A percentile compares a stretch with the other conserved stretches of the same genome.
Conservation (phyloP, 148 eudicot species). For the Fagopyrum tataricum region DNA sequence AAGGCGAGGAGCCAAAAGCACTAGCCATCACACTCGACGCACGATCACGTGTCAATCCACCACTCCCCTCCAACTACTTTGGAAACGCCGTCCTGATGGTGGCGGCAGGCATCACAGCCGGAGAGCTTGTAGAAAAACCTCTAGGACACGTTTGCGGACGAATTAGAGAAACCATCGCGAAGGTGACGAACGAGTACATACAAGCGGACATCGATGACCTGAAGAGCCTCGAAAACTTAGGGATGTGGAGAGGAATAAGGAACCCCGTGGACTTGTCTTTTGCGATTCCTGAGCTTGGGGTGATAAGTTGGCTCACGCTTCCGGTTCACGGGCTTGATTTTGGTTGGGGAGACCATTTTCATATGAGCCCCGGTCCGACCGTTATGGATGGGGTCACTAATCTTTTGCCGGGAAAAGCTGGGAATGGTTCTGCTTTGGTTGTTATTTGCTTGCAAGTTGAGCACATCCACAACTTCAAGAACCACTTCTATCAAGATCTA, state of each 20-base stretch:
- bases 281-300: not conserved
- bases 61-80: not conserved
- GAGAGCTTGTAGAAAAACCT: not conserved
- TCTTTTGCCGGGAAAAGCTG: slow-evolving; percentile 3
- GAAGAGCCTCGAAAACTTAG: not conserved
- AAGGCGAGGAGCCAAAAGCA: not conserved
- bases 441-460: not conserved
- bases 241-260: not conserved
- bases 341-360: slow-evolving; percentile 3
- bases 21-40: slow-evolving; percentile 5
- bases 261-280: not conserved
- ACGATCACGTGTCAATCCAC: not conserved
- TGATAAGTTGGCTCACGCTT: slow-evolving; percentile 8
- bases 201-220: not conserved
- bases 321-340: not conserved
- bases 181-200: not conserved
- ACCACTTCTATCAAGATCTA: not conserved
- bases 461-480: not conserved
- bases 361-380: not conserved
- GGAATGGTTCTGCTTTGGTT: not conserved
- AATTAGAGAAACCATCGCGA: not conserved
- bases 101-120: not conserved
- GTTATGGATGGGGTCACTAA: not conserved
- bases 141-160: not conserved
- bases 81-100: slow-evolving; percentile 6